Base-by-base conservation (phyloP, 2,329 filamentous ascomycete species). In the Fusarium mangiferae region DNA sequence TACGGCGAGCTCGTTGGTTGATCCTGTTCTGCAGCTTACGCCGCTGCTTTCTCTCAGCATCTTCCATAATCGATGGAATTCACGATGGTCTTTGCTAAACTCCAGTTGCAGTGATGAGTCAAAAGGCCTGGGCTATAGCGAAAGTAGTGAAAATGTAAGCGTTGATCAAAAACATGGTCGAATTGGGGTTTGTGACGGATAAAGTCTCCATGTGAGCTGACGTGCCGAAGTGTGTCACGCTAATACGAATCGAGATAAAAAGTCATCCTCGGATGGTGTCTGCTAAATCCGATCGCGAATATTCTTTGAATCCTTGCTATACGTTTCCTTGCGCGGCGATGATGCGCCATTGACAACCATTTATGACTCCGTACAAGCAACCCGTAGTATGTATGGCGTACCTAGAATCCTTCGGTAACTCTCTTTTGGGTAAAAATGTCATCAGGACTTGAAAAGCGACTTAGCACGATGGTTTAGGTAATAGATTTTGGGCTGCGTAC, bases 1-100 rank as follows among this genome's bases (percentile, higher is more conserved):
- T 24, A 65, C 63, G 45, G n/a, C 60, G 63, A 35, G 60, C 63
- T 48, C 63, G 48, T 65, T 66, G 60, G 46, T 66, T 66, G 24
- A 64, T 36, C 28, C 63, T 56, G 36, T 66, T 66, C 7, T 66
- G 63, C 24, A 66, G 28, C 30, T 66, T 66, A 18, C 63, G 63
- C 14, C 63, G 48, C 41, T 57, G 60, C 24, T 66, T 66, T 33
- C 38, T 65, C 24, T 66, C 63, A 2, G 24, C n/a, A 20, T 65
- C 48, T 7, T 48, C 48, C 24, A 38, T 24, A 5, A 6, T 24
- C 6, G 20, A n/a, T 10, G 20, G 36, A 17, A 17, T 17, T 11
- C 22, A 8, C 2, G 35, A 3, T 13, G 10, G 18, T 6, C 15
- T 18, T 11, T 20, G 11, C 10, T 26, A 7, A 20, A 11, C 9